These are phyloP conservation scores for Colletotrichum coccodes DNA, from an alignment of 2,329 filamentous ascomycete genomes.

Conservation along the genomic window DNA sequence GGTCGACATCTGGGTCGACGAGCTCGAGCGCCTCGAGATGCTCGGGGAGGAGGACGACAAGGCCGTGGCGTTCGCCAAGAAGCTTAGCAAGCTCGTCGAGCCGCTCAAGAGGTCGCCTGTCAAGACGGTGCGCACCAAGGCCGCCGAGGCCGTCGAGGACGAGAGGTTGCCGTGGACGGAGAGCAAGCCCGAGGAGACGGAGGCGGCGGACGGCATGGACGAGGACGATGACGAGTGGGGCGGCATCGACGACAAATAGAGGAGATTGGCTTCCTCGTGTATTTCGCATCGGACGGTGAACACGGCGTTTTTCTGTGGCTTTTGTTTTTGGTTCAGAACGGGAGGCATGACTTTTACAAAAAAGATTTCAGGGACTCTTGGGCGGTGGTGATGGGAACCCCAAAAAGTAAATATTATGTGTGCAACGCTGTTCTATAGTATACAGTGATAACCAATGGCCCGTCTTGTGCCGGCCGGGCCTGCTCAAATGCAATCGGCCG, in stretches of 20 bases:
- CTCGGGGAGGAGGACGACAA: slow-evolving; percentile 50
- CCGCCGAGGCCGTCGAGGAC: slow-evolving; percentile 77
- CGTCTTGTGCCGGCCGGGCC: slow-evolving; percentile 2
- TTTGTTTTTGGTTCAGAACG: not conserved
- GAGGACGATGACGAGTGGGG: slow-evolving; percentile 43
- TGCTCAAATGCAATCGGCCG: not conserved
- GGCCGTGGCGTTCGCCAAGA: slow-evolving; percentile 60
- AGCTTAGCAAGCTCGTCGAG: slow-evolving; percentile 65
- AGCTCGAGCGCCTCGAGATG: slow-evolving; percentile 78
- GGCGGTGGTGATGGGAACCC: not conserved
- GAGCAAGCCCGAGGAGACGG: slow-evolving; percentile 47
- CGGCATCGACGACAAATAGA: slow-evolving; percentile 32
- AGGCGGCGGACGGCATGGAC: slow-evolving; percentile 39
- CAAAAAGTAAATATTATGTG: slow-evolving; percentile 14
- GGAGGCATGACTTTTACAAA: slow-evolving; percentile 3
- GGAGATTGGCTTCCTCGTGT: not conserved
- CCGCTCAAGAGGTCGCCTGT: slow-evolving; percentile 68
- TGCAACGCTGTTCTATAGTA: slow-evolving; percentile 26
- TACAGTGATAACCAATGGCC: slow-evolving; percentile 30
- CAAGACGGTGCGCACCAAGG: slow-evolving; percentile 78
- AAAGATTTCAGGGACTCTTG: not conserved
- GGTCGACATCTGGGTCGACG: slow-evolving; percentile 91
- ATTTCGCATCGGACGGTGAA: slow-evolving; percentile 31
- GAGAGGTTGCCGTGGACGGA: slow-evolving; percentile 75
- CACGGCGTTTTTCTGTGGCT: slow-evolving; percentile 14